A percentile compares a stretch with the other conserved stretches of the same genome.
These are phyloP conservation scores for Babesia divergens DNA, from an alignment of 169 alveolate genomes.

Conservation along the genomic window DNA sequence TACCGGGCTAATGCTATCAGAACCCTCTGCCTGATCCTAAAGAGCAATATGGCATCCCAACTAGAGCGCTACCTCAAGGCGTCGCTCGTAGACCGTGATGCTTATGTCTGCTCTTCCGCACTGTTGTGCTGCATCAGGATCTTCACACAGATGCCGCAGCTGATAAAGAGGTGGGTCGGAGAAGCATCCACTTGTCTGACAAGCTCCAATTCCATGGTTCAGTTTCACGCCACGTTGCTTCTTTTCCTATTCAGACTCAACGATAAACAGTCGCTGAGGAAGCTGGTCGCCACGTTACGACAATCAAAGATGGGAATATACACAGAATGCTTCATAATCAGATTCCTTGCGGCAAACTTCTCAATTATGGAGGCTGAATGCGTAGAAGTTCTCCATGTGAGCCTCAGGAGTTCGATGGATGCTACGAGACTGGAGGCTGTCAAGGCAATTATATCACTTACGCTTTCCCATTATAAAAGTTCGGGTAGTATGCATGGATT, in stretches of 20 bases:
- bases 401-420: conserved; percentile 4
- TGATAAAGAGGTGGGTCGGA: conserved; percentile 85
- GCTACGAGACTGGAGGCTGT: conserved; percentile 54
- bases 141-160: conserved; percentile 84
- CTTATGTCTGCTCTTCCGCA: conserved; percentile 92
- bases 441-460: conserved; percentile 35
- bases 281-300: conserved; percentile 42
- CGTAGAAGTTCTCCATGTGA: conserved; percentile 8
- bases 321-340: conserved; percentile 54
- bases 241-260: conserved; percentile 86
- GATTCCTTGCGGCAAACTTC: conserved; percentile 35
- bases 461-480: conserved; percentile 1
- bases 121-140: conserved; percentile 88
- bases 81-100: conserved; percentile 89
- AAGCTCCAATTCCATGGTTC: conserved; percentile 87
- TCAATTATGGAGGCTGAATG: conserved; percentile 31
- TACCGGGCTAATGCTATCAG: conserved; percentile 95
- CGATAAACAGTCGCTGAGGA: conserved; percentile 70
- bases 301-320: conserved; percentile 19
- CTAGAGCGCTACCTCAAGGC: conserved; percentile 92
- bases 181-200: conserved; percentile 85
- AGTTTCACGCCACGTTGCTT: conserved; percentile 92
- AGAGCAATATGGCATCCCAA: conserved; percentile 88
- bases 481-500: conserved; percentile 25
- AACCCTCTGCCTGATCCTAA: conserved; percentile 91